Evolutionary conservation across 257 asterid genomes (phyloP).

Genomic region (Solanum sitiens): DNA sequence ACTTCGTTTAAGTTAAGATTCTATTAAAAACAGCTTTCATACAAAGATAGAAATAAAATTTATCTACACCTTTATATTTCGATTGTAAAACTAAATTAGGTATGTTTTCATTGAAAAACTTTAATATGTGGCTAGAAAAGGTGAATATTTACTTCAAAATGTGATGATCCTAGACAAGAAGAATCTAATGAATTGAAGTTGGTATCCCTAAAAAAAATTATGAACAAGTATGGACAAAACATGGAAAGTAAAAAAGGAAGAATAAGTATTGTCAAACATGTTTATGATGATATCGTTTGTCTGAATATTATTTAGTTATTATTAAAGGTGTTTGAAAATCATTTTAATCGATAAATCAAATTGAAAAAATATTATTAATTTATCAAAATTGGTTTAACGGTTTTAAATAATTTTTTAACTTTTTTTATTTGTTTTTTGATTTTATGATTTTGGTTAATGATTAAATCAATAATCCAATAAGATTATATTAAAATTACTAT

Average conservation of each 20-base stretch:
- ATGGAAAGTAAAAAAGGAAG: not conserved
- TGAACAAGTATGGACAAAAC: not conserved
- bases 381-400: not conserved
- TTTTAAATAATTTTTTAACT: too few species aligned
- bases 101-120: not conserved
- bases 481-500: too few species aligned
- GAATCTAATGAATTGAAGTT: not conserved
- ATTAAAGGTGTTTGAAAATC: too few species aligned
- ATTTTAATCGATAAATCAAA: too few species aligned
- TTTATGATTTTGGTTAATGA: too few species aligned
- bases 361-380: too few species aligned
- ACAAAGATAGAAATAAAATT: not conserved
- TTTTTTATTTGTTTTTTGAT: too few species aligned
- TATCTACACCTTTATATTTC: not conserved
- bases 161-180: not conserved
- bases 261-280: not conserved
- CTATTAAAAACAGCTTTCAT: not conserved
- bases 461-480: too few species aligned
- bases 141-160: not conserved
- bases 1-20: not conserved
- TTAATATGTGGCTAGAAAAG: not conserved
- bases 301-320: not conserved
- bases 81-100: too few species aligned
- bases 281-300: not conserved
- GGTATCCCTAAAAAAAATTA: not conserved